phyloP scores from a whole-genome alignment of 1,284 basidiomycete species.

The Pseudozyma sp. region DNA sequence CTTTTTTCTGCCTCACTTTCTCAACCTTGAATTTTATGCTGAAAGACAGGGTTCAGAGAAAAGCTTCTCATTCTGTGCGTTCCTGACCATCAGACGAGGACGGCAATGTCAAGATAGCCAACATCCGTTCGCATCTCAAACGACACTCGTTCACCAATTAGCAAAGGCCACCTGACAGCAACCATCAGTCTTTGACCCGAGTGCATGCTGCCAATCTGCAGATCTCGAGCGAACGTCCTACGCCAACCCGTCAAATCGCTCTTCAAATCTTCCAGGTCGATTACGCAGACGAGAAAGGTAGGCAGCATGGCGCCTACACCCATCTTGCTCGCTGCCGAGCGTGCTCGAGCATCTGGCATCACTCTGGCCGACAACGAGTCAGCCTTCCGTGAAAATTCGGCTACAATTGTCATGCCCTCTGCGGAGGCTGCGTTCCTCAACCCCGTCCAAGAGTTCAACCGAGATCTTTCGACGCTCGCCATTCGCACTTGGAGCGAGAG shows the following conservation, averaged over 20 bases:
- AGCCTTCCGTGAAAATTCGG: slow-evolving; percentile 65
- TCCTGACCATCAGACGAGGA: not conserved
- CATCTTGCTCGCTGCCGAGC: slow-evolving; percentile 54
- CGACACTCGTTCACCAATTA: too few species aligned
- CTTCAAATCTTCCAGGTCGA: not conserved
- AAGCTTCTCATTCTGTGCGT: not conserved
- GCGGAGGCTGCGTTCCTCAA: slow-evolving; percentile 81
- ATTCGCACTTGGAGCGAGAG: slow-evolving; percentile 87
- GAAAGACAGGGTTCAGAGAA: slow-evolving; percentile 1
- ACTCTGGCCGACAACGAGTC: slow-evolving; percentile 56
- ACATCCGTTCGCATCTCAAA: not conserved
- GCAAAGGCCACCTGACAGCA: too few species aligned
- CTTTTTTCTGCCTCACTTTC: not conserved
- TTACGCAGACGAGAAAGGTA: not conserved
- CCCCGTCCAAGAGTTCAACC: slow-evolving; percentile 98
- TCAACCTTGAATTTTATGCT: slow-evolving; percentile 2
- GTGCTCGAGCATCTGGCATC: slow-evolving; percentile 56
- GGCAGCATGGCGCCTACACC: slow-evolving; percentile 64
- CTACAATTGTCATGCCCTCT: slow-evolving; percentile 66
- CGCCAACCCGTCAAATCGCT: slow-evolving; percentile 12
- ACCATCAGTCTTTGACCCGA: not conserved
- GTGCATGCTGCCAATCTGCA: slow-evolving; percentile 29
- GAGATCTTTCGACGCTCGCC: slow-evolving; percentile 89
- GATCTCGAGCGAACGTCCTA: slow-evolving; percentile 19
- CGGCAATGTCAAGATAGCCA: not conserved